These are phyloP conservation scores for Colletotrichum orchidophilum DNA, from an alignment of 2,329 filamentous ascomycete genomes.

Conservation along the genomic window DNA sequence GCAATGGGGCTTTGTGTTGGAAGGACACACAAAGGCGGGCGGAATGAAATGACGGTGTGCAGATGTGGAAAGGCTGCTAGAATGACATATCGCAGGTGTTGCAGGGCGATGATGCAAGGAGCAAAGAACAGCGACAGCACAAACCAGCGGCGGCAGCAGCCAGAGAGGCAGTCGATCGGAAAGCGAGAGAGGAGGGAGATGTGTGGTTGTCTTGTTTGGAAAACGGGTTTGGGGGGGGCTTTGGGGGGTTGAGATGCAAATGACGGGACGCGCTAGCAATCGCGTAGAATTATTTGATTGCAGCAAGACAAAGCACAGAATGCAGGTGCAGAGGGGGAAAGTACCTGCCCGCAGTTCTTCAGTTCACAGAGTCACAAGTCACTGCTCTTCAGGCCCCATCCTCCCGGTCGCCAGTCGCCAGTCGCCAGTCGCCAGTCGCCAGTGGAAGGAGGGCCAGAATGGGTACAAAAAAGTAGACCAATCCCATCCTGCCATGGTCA, in stretches of 20 bases:
- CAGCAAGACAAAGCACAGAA: constrained; percentile 7
- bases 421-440: not conserved
- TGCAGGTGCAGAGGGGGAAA: not conserved
- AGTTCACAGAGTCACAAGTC: constrained; percentile 8
- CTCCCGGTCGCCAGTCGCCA: not conserved
- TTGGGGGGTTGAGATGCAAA: constrained; percentile 30
- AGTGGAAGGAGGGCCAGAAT: not conserved
- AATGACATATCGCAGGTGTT: constrained; percentile 33
- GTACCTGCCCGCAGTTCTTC: not conserved
- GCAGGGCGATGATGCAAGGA: constrained; percentile 18
- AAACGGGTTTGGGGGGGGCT: not conserved
- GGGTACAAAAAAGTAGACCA: constrained; percentile 1
- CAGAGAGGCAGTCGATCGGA: constrained; percentile 25
- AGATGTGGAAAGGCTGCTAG: constrained; percentile 28
- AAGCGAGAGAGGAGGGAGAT: not conserved
- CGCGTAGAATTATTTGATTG: constrained; percentile 33
- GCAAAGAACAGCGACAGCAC: constrained; percentile 11
- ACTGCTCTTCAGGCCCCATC: not conserved
- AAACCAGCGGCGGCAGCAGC: constrained; percentile 32
- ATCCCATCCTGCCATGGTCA: not conserved
- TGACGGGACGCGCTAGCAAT: constrained; percentile 34
- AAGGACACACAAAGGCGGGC: constrained; percentile 29
- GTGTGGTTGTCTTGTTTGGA: constrained; percentile 22
- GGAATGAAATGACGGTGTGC: constrained; percentile 34
- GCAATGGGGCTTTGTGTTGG: constrained; percentile 28